phyloP scores from a whole-genome alignment of 441 rosid species.

The Corymbia calophylla region DNA sequence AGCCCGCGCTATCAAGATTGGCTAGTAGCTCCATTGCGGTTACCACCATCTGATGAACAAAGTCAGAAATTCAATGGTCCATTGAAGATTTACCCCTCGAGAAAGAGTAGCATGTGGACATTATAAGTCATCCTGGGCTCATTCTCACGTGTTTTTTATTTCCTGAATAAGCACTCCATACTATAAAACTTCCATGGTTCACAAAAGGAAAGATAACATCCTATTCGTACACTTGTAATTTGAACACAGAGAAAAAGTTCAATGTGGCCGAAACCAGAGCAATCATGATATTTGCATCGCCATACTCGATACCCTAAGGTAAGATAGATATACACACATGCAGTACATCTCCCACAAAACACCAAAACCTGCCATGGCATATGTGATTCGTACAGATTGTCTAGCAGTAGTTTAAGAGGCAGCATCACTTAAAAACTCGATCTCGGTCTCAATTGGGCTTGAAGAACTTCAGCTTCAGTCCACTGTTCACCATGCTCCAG shows the following conservation, averaged over 20 bases:
- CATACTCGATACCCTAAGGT: neutral
- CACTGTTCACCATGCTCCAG: slow-evolving; percentile 82
- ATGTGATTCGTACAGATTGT: neutral
- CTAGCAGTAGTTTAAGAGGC: neutral
- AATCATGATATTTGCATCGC: neutral
- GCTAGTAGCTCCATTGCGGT: neutral
- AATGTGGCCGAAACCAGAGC: neutral
- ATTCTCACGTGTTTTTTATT: neutral
- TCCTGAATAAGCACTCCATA: neutral
- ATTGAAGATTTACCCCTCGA: neutral
- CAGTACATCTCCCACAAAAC: neutral
- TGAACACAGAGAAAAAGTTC: neutral
- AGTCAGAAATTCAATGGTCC: neutral
- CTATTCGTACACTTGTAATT: neutral
- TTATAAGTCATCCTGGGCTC: neutral
- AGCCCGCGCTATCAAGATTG: neutral
- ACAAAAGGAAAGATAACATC: neutral
- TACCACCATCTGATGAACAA: neutral
- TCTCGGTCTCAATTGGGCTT: slow-evolving; percentile 38
- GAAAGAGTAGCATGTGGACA: neutral
- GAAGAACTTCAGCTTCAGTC: slow-evolving; percentile 82
- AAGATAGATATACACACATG: neutral
- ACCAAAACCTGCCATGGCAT: neutral
- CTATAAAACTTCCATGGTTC: neutral
- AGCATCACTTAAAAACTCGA: neutral